Base-by-base conservation (phyloP, 345 rosid genomes). In the Salix caprea region DNA sequence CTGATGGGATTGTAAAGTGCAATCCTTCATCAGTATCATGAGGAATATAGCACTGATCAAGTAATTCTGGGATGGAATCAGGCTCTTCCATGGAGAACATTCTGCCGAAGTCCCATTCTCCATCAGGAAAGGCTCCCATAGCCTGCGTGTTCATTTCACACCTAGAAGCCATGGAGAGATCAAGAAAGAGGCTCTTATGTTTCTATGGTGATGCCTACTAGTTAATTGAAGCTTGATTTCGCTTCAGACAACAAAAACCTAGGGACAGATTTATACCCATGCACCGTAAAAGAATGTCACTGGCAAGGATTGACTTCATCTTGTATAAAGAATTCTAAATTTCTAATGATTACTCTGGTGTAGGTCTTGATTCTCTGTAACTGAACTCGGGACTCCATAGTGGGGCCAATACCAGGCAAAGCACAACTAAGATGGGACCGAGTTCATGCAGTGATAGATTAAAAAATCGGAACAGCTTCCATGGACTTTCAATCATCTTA, bases 371-470 rank as follows among this genome's bases (percentile, higher is more conserved):
- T 79, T 73, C 85, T 73, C 46, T 85, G 84, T 66, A 84, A 83
- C 86, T 66, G 66, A 82, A 61, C 77, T 73, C 80, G 68, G 79
- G 85, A 86, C 90, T 88, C 89, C 82, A 83, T 73, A 65, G 83
- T 78, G 80, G 91, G 87, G 69, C 71, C 85, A 61, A 74, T 7
- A 83, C 79, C 90, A 79, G 84, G 83, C 88, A 67, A 71, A 84
- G 73, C 72, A 87, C 94, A 90, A 86, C 94, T 87, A 85, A 87
- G 76, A 79, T 50, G 26, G 36, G 86, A 78, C 85, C 84, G 78
- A 78, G 69, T 83, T 75, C 89, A 62, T 74, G 80, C 81, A 72
- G 73, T 75, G 75, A 76, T 81, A 71, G 39, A 83, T 50, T 67
- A 37, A 68, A 68, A 68, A 9, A 37, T 40, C 28, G 3, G 26